Conservation (phyloP, 768 basidiomycete genomes). For the Leccinum truebloodii region DNA sequence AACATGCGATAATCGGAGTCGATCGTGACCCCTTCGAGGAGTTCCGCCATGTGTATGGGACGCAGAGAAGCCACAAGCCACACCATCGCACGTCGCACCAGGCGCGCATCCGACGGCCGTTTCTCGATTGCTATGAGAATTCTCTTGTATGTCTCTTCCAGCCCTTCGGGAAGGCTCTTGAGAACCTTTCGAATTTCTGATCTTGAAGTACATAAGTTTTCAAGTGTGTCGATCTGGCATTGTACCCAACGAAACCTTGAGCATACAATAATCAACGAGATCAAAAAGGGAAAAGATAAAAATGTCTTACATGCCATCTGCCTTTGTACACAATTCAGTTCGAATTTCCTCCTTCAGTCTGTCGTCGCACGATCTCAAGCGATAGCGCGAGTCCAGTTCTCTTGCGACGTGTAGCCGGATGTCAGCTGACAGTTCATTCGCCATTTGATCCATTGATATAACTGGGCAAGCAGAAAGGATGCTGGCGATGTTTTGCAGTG, state of each 20-base stretch:
- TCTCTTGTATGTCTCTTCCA: constrained; percentile 25
- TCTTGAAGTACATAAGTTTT: not conserved
- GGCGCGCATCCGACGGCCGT: not conserved
- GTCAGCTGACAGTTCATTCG: constrained; percentile 6
- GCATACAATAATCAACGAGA: not conserved
- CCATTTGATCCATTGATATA: constrained; percentile 13
- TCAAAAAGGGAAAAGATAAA: not conserved
- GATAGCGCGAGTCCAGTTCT: constrained; percentile 11
- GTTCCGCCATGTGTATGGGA: constrained; percentile 12
- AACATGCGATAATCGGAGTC: not conserved
- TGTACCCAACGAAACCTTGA: constrained; percentile 21
- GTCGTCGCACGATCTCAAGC: constrained; percentile 5
- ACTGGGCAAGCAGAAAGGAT: constrained; percentile 5
- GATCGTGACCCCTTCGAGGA: constrained; percentile 11
- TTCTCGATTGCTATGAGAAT: constrained; percentile 17
- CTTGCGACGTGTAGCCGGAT: constrained; percentile 10
- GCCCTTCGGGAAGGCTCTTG: constrained; percentile 11
- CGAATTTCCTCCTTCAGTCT: constrained; percentile 13
- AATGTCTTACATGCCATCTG: constrained; percentile 25
- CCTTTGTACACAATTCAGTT: constrained; percentile 2
- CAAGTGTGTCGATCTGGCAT: constrained; percentile 18
- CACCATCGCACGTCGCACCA: constrained; percentile 8
- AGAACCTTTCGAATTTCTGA: constrained; percentile 6
- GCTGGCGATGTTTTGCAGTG: too few relatives aligned
- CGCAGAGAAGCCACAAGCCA: constrained; percentile 15